Base-by-base conservation (phyloP, 2,329 filamentous ascomycete species). In the Colletotrichum sp. region DNA sequence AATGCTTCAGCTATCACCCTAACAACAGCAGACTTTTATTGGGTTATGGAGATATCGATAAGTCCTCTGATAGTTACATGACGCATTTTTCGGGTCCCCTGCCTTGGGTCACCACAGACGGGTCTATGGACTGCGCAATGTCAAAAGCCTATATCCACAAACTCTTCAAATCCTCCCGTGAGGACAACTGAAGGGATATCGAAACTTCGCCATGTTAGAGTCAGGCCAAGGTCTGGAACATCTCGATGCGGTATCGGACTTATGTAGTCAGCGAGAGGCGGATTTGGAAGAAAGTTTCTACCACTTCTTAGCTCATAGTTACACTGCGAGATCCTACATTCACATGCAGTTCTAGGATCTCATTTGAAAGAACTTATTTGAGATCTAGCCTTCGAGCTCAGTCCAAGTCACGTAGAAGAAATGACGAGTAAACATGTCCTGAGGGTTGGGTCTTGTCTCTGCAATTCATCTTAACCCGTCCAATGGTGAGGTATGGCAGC, bases 311-410 rank as follows among this genome's bases (percentile, higher is more conserved):
- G n/a, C n/a, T 24, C 6, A 7, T 13, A 7, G n/a, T 13, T 2
- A 4, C 21, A 13, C 10, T 52, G 43, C 10, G 10, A 52, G 43
- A 52, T 21, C 12, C n/a, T 21, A 52, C 12, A 4, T 52, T 2
- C 43, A 52, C n/a, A 4, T 21, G 10, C n/a, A 12, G 7, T 7
- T 14, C n/a, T 52, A 13, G 13, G n/a, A 21, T 7, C 14, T 2
- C 0, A 48, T 48, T 7, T n/a, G 43, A 21, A 1, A 48, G 0
- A 21, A 1, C n/a, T 21, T 0, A 21, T 52, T 13, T 13, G 43
- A 2, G 10, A 0, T 52, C n/a, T 13, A 13, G 10, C 43, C 0
- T 52, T 52, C 18, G 9, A 52, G n/a, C 0, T 0, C 10, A 48
- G n/a, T 21, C 6, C 18, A 48, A 21, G 5, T 48, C 43, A n/a